phyloP scores from a whole-genome alignment of 2,329 filamentous ascomycete species.

The Claviceps pazoutovae region DNA sequence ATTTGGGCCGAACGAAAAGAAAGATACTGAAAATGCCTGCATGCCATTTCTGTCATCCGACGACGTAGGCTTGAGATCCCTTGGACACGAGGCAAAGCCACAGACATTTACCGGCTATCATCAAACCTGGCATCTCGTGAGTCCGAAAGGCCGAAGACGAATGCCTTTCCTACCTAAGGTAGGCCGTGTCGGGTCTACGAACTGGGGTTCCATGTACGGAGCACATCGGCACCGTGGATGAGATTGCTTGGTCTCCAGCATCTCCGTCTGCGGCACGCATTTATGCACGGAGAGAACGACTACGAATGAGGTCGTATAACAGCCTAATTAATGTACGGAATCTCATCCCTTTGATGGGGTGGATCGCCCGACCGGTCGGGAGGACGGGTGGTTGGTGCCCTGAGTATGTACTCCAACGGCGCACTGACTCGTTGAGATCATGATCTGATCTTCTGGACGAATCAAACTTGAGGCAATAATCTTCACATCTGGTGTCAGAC shows the following conservation, averaged over 20 bases:
- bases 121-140: not conserved
- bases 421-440: slow-evolving; percentile 2
- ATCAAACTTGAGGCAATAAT: not conserved
- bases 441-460: not conserved
- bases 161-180: not conserved
- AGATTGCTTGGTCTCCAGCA: not conserved
- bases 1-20: not conserved
- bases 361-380: not conserved
- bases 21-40: not conserved
- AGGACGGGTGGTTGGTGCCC: not conserved
- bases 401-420: not conserved
- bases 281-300: not conserved
- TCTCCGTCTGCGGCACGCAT: not conserved
- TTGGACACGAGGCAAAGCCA: too few species aligned
- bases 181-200: not conserved
- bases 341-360: not conserved
- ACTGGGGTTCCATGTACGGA: not conserved
- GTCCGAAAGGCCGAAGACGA: not conserved
- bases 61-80: not conserved
- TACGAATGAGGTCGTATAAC: not conserved
- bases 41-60: not conserved
- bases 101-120: not conserved
- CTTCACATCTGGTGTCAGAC: not conserved
- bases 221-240: not conserved
- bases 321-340: not conserved